Base-by-base conservation (phyloP, 768 basidiomycete species). In the Lyophyllum semitale region DNA sequence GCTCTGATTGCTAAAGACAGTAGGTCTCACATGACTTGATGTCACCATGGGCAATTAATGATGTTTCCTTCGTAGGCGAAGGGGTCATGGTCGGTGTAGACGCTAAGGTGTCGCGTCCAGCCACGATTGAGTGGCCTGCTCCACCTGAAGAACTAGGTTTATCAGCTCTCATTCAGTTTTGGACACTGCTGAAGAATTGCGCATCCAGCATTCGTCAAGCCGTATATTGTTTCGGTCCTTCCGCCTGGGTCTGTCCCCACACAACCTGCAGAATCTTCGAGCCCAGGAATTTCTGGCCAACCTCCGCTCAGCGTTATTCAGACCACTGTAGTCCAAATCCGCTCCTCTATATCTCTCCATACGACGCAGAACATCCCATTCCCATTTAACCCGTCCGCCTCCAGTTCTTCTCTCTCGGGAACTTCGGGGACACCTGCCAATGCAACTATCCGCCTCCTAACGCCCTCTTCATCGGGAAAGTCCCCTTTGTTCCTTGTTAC, bases 81-180 rank as follows among this genome's bases (percentile, higher is more conserved):
- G 91, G 88, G 1, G 67, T 87, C 20, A 80, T 90, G 52, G 69
- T 95, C 54, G 84, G 83, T 11, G 56, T 72, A 6, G 83, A 88
- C 58, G 87, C 82, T 0, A 85, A 80, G 59, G 67, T 76, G 8
- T 78, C 82, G 0, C 75, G 82, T 33, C 60, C 72, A 1, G 62
- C 71, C 8, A 73, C 75, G 17, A 80, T 95, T 15, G 82, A 83
- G 57, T 95, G 91, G 89, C 83, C 87, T 1, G 79, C 82, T n/a
- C 79, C 87, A 44, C 92, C 91, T 22, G 93, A 95, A 63, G 94
- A 96, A 58, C 77, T 88, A 25, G 78, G 91, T 88, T 62, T 53
- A 13, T 26, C 0, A 1, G 26, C 22, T 4, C 38, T 22, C 32
- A 13, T 22, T 6, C 18, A 11, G 7, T 41, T 43, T 23, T 22